Evolutionary conservation across 345 rosid species (phyloP).

Genomic region (Heritiera littoralis): DNA sequence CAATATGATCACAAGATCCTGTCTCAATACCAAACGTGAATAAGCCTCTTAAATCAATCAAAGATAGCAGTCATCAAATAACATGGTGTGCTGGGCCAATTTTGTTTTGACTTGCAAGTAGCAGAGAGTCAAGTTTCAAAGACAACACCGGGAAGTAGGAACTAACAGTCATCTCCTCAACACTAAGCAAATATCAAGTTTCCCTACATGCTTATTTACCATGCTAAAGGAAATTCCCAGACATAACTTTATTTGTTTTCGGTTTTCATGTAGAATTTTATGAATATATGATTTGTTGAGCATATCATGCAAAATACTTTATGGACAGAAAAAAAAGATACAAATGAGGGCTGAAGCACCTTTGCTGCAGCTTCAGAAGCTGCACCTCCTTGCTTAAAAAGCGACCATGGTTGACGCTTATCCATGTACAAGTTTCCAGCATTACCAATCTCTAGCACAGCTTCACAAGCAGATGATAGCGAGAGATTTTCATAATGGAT

Average conservation of each 20-base stretch:
- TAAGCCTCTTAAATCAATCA: constrained; percentile 6
- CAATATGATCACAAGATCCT: too few relatives aligned
- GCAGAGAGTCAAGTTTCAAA: too few relatives aligned
- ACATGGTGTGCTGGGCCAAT: too few relatives aligned
- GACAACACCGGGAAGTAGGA: neutral
- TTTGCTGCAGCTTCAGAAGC: constrained; percentile 86
- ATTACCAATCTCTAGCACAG: constrained; percentile 82
- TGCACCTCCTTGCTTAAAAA: constrained; percentile 81
- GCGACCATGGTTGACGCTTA: constrained; percentile 84
- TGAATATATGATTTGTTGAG: neutral
- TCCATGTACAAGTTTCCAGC: constrained; percentile 87
- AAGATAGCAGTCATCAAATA: constrained; percentile 5
- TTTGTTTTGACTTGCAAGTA: too few relatives aligned
- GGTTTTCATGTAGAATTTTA: neutral
- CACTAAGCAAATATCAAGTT: neutral
- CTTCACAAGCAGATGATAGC: constrained; percentile 80
- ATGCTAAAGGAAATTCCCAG: neutral
- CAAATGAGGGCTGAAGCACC: constrained; percentile 39
- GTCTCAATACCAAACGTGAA: constrained; percentile 7
- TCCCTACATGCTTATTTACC: neutral
- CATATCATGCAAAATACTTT: neutral
- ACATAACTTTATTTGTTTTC: neutral
- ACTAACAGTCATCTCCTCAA: neutral
- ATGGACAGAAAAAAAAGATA: neutral
- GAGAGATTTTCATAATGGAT: constrained; percentile 65